Percentiles rank a stretch among this genome's conserved stretches.
Evolutionary conservation across 1,284 basidiomycete genomes (phyloP).

Genomic region (Phellopilus nigrolimitatus): DNA sequence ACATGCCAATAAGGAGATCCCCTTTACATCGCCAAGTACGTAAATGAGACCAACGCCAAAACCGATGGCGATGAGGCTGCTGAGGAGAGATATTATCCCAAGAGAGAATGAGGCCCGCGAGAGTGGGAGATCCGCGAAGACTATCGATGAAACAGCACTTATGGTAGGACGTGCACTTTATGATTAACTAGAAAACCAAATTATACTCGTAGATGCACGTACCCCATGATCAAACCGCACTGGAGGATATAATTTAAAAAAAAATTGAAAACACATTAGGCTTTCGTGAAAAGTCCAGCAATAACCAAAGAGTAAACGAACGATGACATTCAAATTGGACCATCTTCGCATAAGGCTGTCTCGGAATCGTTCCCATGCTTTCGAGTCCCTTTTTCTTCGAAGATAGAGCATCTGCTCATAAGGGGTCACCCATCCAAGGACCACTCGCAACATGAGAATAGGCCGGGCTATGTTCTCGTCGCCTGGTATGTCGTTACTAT

Average conservation of each 20-base stretch:
- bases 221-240: slow-evolving; percentile 19
- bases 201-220: neutral
- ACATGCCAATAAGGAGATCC: neutral
- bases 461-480: neutral
- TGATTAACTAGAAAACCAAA: neutral
- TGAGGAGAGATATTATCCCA: slow-evolving; percentile 15
- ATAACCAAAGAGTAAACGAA: too few species aligned
- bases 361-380: slow-evolving; percentile 13
- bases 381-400: slow-evolving; percentile 5
- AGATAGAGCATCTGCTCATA: slow-evolving; percentile 12
- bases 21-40: slow-evolving; percentile 6
- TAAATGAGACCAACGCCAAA: slow-evolving; percentile 16
- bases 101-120: slow-evolving; percentile 12
- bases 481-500: neutral
- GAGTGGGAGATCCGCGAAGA: slow-evolving; percentile 13
- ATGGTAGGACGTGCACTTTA: neutral
- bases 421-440: slow-evolving; percentile 17
- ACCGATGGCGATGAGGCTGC: slow-evolving; percentile 15
- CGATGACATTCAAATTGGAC: slow-evolving; percentile 18
- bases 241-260: neutral
- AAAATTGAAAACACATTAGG: neutral
- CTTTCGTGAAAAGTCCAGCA: too few species aligned
- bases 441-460: neutral
- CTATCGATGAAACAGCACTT: slow-evolving; percentile 15
- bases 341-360: slow-evolving; percentile 13